Conservation (phyloP, 1,139 yeast species). For the Blastobotrys petasosporus region DNA sequence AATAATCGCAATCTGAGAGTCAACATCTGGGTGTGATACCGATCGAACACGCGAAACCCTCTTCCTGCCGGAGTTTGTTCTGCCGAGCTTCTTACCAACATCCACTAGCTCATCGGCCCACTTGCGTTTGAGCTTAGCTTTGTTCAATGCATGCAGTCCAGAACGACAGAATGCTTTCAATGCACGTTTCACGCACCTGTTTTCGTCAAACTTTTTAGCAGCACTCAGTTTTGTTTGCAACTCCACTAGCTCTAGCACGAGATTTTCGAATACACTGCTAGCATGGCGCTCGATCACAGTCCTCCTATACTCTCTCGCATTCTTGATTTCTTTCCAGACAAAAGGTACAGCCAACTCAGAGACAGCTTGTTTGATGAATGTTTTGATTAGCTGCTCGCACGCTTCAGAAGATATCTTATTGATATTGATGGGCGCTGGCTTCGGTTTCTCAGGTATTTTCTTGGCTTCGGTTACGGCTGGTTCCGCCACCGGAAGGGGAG, state of each 20-base stretch:
- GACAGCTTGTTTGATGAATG: conserved; percentile 26
- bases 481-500: no score
- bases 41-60: conserved; percentile 3
- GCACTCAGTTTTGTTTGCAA: conserved; percentile 39
- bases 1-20: conserved; percentile 9
- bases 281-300: conserved; percentile 39
- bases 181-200: conserved; percentile 28
- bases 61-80: conserved; percentile 13
- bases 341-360: conserved; percentile 28
- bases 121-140: conserved; percentile 19
- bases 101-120: conserved; percentile 21
- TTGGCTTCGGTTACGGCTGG: no score
- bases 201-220: conserved; percentile 37
- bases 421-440: no score
- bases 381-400: conserved; percentile 24
- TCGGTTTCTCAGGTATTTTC: no score
- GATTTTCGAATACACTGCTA: conserved; percentile 50
- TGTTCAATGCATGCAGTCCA: conserved; percentile 20
- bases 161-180: conserved; percentile 23
- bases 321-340: conserved; percentile 34
- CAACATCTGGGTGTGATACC: conserved; percentile 30
- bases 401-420: conserved; percentile 2
- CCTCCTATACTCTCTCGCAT: conserved; percentile 34
- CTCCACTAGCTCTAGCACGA: conserved; percentile 51
- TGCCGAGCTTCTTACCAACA: conserved; percentile 24